Percentiles rank a stretch among this genome's conserved stretches.
Evolutionary conservation across 2,329 filamentous ascomycete species (phyloP).

Genomic region (Curvularia sp.): DNA sequence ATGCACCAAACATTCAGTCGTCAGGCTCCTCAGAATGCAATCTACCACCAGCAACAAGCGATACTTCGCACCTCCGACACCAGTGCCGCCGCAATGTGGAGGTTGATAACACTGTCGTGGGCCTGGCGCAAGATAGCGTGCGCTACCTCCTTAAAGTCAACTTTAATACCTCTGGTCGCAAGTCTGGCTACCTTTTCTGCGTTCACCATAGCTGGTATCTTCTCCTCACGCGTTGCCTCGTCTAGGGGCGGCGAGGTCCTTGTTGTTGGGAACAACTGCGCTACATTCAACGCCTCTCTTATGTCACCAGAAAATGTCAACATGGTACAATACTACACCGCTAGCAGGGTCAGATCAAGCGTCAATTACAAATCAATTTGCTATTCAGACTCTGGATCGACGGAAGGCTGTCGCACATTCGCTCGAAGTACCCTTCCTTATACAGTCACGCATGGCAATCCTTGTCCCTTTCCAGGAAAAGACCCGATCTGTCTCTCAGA

Average conservation of each 20-base stretch:
- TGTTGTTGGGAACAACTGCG: conserved; percentile 29
- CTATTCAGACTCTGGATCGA: conserved; percentile 22
- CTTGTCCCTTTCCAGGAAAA: conserved; percentile 29
- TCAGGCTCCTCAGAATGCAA: conserved; percentile 29
- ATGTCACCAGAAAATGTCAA: conserved; percentile 6
- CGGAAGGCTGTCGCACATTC: conserved; percentile 29
- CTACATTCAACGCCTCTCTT: conserved; percentile 11
- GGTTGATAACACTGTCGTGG: conserved; percentile 22
- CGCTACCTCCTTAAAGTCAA: conserved; percentile 21
- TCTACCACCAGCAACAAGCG: conserved; percentile 46
- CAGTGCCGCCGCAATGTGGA: conserved; percentile 29
- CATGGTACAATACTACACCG: background rate
- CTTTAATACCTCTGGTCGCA: conserved; percentile 9
- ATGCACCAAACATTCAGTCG: conserved; percentile 34
- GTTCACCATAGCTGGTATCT: conserved; percentile 39
- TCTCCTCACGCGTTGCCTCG: conserved; percentile 48
- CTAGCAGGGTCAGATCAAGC: conserved; percentile 21
- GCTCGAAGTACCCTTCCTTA: conserved; percentile 22
- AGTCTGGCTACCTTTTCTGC: conserved; percentile 22
- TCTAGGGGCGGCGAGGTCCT: conserved; percentile 46
- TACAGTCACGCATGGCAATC: conserved; percentile 12
- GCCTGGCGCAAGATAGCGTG: conserved; percentile 21
- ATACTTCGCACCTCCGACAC: conserved; percentile 45
- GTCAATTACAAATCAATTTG: conserved; percentile 31
- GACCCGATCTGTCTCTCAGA: conserved; percentile 24